Percentiles rank a stretch among this genome's conserved stretches.
Conservation (phyloP, 2,329 filamentous ascomycete species). For the Venturia aucupariae region DNA sequence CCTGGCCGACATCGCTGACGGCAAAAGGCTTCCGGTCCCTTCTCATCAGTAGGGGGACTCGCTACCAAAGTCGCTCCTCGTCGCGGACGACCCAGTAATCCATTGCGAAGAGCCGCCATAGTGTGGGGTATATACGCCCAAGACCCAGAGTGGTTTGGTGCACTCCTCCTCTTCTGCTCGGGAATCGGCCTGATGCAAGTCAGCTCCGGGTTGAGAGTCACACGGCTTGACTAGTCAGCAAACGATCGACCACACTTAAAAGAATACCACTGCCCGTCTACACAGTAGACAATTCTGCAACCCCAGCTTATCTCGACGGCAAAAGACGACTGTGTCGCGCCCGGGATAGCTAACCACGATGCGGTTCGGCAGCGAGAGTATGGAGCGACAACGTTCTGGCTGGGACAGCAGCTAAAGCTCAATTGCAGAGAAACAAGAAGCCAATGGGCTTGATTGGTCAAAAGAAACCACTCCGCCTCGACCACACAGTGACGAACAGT, state of each 20-base stretch:
- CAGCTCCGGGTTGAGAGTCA: not conserved
- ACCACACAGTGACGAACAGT: slow-evolving; percentile 15
- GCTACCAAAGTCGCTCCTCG: no score
- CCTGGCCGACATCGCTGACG: not conserved
- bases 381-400: not conserved
- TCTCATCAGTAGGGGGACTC: no score
- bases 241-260: not conserved
- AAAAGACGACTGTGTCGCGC: not conserved
- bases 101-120: not conserved
- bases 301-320: not conserved
- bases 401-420: not conserved
- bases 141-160: not conserved
- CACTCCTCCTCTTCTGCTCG: not conserved
- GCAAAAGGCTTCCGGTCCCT: not conserved
- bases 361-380: not conserved
- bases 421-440: not conserved
- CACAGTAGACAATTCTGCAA: not conserved
- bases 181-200: not conserved
- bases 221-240: not conserved
- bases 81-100: not conserved
- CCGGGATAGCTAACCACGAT: not conserved
- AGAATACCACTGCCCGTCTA: not conserved
- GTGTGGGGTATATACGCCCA: not conserved
- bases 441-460: not conserved
- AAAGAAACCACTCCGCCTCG: not conserved